These are phyloP conservation scores for Backusella mclennaniae DNA, from an alignment of 192 early-diverging fungal genomes.

Conservation along the genomic window DNA sequence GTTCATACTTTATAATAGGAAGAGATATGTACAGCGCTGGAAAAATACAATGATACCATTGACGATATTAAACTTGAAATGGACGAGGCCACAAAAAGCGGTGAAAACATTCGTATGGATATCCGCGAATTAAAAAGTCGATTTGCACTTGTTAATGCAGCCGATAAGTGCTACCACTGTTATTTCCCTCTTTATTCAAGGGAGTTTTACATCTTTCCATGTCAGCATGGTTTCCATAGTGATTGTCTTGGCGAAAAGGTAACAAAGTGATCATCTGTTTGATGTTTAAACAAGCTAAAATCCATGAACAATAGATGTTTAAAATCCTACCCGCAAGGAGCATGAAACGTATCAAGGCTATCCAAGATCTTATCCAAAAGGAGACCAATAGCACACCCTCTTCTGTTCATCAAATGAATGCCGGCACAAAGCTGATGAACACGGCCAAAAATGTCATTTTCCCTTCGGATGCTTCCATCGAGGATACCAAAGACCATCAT, in stretches of 20 bases:
- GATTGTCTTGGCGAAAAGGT: slow-evolving; percentile 85
- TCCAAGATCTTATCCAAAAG: slow-evolving; percentile 4
- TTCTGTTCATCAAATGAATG: slow-evolving; percentile 18
- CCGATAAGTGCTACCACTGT: slow-evolving; percentile 81
- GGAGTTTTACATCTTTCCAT: slow-evolving; percentile 95
- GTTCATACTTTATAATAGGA: slow-evolving; percentile 36
- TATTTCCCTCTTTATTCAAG: slow-evolving; percentile 73
- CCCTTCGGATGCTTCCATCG: slow-evolving; percentile 17
- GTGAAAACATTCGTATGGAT: slow-evolving; percentile 90
- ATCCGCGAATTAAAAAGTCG: slow-evolving; percentile 83
- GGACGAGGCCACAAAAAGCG: slow-evolving; percentile 92
- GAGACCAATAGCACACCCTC: slow-evolving; percentile 17
- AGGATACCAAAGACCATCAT: slow-evolving; percentile 20
- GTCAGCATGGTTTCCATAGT: slow-evolving; percentile 92
- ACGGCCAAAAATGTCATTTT: slow-evolving; percentile 50
- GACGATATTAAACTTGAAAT: slow-evolving; percentile 87
- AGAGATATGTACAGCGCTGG: slow-evolving; percentile 88
- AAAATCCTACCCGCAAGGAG: slow-evolving; percentile 8
- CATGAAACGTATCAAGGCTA: slow-evolving; percentile 1
- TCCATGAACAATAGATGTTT: background rate
- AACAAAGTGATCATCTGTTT: background rate
- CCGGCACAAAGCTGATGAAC: slow-evolving; percentile 10
- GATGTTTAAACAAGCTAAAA: background rate
- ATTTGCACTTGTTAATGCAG: slow-evolving; percentile 63
- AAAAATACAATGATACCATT: slow-evolving; percentile 91